phyloP scores from a whole-genome alignment of 208 protist species.

The Novymonas esmeraldas region DNA sequence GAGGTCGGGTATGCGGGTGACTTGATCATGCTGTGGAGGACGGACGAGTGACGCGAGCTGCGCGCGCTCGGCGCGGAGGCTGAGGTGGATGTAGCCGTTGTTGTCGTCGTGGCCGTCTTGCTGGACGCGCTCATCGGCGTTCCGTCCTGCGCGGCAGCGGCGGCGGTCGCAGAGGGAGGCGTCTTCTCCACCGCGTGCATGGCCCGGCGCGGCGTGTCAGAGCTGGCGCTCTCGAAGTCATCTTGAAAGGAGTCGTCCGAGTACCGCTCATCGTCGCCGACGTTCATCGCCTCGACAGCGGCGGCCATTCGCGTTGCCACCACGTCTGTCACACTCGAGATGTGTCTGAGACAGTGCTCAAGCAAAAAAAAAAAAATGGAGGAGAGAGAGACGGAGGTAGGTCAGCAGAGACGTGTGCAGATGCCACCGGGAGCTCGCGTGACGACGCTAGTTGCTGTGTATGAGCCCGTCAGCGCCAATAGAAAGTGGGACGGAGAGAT shows the following conservation, averaged over 20 bases:
- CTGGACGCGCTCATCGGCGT: not conserved
- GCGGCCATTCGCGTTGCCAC: conserved; percentile 28
- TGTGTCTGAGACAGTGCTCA: too few species aligned
- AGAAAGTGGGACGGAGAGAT: too few species aligned
- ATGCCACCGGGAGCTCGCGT: too few species aligned
- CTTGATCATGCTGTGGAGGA: not conserved
- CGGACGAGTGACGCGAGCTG: conserved; percentile 2
- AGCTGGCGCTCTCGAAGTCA: conserved; percentile 41
- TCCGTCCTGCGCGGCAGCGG: not conserved
- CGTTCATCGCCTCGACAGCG: conserved; percentile 1
- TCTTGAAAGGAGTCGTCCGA: conserved; percentile 42
- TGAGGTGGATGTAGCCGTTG: not conserved
- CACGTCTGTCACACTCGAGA: too few species aligned
- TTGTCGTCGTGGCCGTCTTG: not conserved
- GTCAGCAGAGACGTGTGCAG: too few species aligned
- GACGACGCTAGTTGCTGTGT: too few species aligned
- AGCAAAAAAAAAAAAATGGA: too few species aligned
- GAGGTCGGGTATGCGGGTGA: not conserved
- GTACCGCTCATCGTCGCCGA: conserved; percentile 29
- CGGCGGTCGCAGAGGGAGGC: not conserved
- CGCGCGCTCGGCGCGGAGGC: not conserved
- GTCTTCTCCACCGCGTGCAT: not conserved
- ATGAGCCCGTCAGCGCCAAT: too few species aligned
- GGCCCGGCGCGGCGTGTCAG: not conserved
- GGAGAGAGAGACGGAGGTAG: too few species aligned